Conservation (phyloP, 441 rosid genomes). For the Hura crepitans region DNA sequence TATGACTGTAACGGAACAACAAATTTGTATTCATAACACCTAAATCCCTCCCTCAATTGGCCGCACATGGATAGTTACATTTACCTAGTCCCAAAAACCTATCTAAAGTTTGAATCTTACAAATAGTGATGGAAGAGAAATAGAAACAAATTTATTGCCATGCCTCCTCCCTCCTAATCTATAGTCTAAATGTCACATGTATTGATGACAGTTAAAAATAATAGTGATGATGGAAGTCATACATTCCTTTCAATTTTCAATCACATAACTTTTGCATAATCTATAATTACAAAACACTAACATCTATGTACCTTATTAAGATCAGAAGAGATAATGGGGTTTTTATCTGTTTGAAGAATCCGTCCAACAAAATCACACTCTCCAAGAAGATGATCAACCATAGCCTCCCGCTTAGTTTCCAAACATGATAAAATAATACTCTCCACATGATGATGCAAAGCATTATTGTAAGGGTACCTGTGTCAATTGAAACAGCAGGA, state of each 20-base stretch:
- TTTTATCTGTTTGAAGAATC: constrained; percentile 63
- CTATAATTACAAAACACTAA: not conserved
- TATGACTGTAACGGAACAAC: not conserved
- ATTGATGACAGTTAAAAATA: not conserved
- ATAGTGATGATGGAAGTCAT: not conserved
- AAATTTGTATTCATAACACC: not conserved
- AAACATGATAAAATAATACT: constrained; percentile 76
- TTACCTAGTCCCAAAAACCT: not conserved
- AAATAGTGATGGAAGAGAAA: not conserved
- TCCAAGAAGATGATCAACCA: constrained; percentile 71
- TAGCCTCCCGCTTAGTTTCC: constrained; percentile 59
- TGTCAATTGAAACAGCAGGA: constrained; percentile 25
- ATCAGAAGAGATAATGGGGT: constrained; percentile 54
- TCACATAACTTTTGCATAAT: not conserved
- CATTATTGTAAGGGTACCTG: constrained; percentile 95
- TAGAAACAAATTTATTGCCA: not conserved
- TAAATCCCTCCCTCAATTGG: not conserved
- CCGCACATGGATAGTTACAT: not conserved
- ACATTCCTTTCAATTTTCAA: not conserved
- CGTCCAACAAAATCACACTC: constrained; percentile 82
- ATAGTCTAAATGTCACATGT: not conserved
- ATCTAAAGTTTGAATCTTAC: not conserved
- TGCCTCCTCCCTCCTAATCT: not conserved
- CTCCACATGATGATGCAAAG: constrained; percentile 93
- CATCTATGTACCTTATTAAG: constrained; percentile 41